These are phyloP conservation scores for Cladosporium velox DNA, from an alignment of 2,329 filamentous ascomycete genomes.

Conservation along the genomic window DNA sequence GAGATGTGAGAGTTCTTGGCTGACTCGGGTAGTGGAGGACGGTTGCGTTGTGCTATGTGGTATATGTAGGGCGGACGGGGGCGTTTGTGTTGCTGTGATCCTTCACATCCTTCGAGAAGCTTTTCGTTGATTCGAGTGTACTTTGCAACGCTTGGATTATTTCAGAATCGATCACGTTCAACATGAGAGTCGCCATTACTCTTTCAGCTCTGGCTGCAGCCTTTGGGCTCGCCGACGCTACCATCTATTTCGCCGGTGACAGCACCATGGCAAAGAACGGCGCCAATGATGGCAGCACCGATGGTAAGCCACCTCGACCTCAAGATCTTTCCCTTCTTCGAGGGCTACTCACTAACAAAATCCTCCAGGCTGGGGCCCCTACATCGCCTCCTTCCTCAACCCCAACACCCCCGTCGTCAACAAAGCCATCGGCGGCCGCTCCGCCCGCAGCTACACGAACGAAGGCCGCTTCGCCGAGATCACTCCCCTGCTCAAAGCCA, in stretches of 20 bases:
- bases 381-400: conserved; percentile 56
- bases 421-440: conserved; percentile 66
- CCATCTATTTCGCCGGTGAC: conserved; percentile 61
- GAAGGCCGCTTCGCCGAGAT: conserved; percentile 66
- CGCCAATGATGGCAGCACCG: conserved; percentile 41
- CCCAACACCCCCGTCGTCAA: conserved; percentile 55
- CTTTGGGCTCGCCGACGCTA: conserved; percentile 29
- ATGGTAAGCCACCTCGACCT: background rate
- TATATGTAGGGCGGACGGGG: background rate
- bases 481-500: conserved; percentile 53
- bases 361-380: conserved; percentile 61
- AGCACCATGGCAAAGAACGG: conserved; percentile 60
- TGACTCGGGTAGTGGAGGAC: background rate
- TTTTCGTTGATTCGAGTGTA: background rate
- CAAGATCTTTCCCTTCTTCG: no score
- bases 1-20: background rate
- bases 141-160: background rate
- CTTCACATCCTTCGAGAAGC: background rate
- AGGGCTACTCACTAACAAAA: no score
- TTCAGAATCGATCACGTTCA: background rate
- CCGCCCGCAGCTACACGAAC: conserved; percentile 65
- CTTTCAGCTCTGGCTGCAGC: background rate
- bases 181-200: background rate
- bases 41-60: background rate
- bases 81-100: background rate